Conservation (phyloP, 805 yeast genomes). For the Lachancea nothofagi region DNA sequence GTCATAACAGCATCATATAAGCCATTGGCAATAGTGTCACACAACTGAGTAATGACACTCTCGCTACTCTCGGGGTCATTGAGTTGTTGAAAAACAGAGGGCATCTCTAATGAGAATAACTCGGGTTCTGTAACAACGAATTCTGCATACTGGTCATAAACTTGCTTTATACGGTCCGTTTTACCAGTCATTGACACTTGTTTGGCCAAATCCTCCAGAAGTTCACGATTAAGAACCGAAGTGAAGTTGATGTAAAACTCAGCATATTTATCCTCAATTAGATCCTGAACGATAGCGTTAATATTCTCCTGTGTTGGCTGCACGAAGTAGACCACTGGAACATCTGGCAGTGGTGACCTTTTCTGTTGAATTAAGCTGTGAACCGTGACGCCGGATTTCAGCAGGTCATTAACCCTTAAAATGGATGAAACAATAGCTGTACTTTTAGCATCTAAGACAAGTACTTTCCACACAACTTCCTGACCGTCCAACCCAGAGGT, state of each 20-base stretch:
- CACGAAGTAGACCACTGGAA: conserved; percentile 88
- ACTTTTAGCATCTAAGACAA: conserved; percentile 74
- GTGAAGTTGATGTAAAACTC: conserved; percentile 82
- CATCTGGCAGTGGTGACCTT: conserved; percentile 86
- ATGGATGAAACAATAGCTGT: conserved; percentile 86
- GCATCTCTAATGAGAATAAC: conserved; percentile 71
- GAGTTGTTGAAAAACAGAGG: conserved; percentile 59
- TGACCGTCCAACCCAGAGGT: conserved; percentile 53
- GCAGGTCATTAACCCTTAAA: conserved; percentile 83
- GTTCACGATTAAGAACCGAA: conserved; percentile 65
- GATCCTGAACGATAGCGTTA: conserved; percentile 60
- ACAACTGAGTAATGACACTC: conserved; percentile 59
- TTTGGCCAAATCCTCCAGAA: conserved; percentile 85
- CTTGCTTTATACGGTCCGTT: conserved; percentile 71
- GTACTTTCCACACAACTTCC: conserved; percentile 84
- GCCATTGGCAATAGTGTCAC: conserved; percentile 72
- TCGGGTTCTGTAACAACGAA: conserved; percentile 91
- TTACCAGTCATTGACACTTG: conserved; percentile 69
- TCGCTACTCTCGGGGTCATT: conserved; percentile 71
- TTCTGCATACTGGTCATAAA: conserved; percentile 89
- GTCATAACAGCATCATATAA: conserved; percentile 76
- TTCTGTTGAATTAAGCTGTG: conserved; percentile 69
- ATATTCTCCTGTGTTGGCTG: conserved; percentile 81
- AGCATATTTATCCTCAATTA: conserved; percentile 70
- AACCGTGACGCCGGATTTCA: conserved; percentile 87